These are phyloP conservation scores for Cyberlindnera saturnus DNA, from an alignment of 805 yeast species.

Conservation along the genomic window DNA sequence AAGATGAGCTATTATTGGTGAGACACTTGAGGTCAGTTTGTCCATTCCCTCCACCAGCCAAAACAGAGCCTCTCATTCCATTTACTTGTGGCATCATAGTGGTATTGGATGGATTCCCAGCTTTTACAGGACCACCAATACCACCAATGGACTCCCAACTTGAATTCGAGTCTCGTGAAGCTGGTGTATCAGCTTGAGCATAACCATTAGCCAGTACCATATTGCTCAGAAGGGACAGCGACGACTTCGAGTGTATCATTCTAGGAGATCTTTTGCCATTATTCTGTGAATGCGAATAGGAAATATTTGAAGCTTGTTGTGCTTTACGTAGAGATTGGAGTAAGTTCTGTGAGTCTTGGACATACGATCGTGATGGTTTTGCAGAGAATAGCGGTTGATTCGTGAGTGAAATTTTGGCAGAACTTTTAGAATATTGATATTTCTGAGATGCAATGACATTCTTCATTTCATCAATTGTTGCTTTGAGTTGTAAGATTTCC, in stretches of 20 bases:
- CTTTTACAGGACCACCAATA: too few relatives aligned
- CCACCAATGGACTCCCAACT: too few relatives aligned
- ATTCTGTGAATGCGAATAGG: neutral
- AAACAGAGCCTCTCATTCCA: too few relatives aligned
- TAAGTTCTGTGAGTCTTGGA: constrained; percentile 1
- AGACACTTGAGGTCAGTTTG: too few relatives aligned
- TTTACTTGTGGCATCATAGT: too few relatives aligned
- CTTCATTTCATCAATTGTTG: constrained; percentile 1
- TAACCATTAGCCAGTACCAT: neutral
- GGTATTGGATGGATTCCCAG: too few relatives aligned
- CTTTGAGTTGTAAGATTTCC: constrained; percentile 3
- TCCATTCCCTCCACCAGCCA: too few relatives aligned
- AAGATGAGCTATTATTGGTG: too few relatives aligned
- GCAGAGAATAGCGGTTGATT: neutral
- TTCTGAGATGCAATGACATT: neutral
- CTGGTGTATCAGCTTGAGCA: too few relatives aligned
- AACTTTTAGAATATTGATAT: neutral
- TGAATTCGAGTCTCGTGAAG: too few relatives aligned
- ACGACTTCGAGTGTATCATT: neutral
- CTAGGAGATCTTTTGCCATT: neutral
- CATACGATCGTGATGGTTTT: neutral
- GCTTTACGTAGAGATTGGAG: neutral
- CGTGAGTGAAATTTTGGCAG: constrained; percentile 1
- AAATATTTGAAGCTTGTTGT: neutral
- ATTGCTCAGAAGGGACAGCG: neutral